Evolutionary conservation across 2,329 filamentous ascomycete species (phyloP).

Genomic region (Sporothrix inflata): DNA sequence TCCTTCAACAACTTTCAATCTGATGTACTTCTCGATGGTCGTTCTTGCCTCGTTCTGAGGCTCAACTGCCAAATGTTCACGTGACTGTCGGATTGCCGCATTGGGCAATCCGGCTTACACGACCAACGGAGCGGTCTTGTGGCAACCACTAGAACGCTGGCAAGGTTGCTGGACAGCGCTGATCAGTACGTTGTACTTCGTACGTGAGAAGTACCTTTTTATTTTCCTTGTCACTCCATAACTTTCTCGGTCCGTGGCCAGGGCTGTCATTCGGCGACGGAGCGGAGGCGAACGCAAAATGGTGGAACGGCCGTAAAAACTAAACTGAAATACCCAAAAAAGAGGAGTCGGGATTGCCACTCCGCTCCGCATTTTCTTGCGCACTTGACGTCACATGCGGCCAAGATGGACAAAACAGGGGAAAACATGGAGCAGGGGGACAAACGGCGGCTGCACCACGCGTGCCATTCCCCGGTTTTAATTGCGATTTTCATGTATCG

Average conservation of each 20-base stretch:
- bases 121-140: neutral
- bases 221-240: neutral
- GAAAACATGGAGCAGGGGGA: neutral
- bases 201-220: neutral
- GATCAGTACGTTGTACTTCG: neutral
- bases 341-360: constrained; percentile 1
- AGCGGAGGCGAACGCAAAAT: neutral
- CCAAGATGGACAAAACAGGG: constrained; percentile 8
- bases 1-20: neutral
- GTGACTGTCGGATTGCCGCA: neutral
- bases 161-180: constrained; percentile 4
- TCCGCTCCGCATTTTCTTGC: constrained; percentile 9
- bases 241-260: neutral
- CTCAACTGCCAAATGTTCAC: neutral
- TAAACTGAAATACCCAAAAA: neutral
- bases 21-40: neutral
- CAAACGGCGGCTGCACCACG: neutral
- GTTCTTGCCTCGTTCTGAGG: neutral
- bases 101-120: constrained; percentile 6
- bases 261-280: neutral
- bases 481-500: constrained; percentile 5
- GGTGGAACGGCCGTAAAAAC: neutral
- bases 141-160: neutral
- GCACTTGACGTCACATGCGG: constrained; percentile 5
- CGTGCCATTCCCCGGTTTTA: neutral